Base-by-base conservation (phyloP, 805 yeast genomes). In the Saturnispora gosingensis region DNA sequence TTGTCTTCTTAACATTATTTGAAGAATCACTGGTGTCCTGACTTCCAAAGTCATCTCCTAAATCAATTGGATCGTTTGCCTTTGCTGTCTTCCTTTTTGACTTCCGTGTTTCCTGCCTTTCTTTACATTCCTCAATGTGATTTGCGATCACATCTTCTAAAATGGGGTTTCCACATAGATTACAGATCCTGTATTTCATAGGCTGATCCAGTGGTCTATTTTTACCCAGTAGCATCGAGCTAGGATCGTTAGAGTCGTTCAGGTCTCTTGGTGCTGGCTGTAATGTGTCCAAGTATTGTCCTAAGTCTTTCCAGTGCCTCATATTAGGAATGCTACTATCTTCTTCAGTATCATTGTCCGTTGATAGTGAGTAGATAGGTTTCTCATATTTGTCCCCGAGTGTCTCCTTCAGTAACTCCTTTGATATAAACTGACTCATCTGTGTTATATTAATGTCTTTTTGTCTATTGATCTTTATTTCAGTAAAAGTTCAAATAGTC, bases 81-180 rank as follows among this genome's bases (percentile, higher is more conserved):
- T 22, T 49, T 22, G 38, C 45, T 36, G 16, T 16, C 32, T 38
- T n/a, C 49, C 32, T 54, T 39, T 42, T 54, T 56, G 49, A 46
- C 56, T 57, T 57, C 39, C 40, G 30, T 11, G n/a, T 30, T 25
- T 59, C 53, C 54, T 62, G 55, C 56, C 63, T 60, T 67, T 69
- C 59, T 54, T 67, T 58, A 57, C 81, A 77, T 38, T 50, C 51
- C 15, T 56, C 59, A 11, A 76, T 63, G 60, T 77, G 81, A 20
- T 60, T 62, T 1, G 66, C 64, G 25, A 77, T 54, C 52, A 65
- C 61, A 2, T 62, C 55, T 34, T 66, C 69, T 22, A 75, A 57
- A 1, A 76, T 66, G 2, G 81, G 81, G 49, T 72, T 67, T 43
- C 68, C 68, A 58, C 82, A 77, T 47, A 63, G 62, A 48, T 72